Evolutionary conservation across 257 asterid species (phyloP).

Genomic region (Penstemon newberryi): DNA sequence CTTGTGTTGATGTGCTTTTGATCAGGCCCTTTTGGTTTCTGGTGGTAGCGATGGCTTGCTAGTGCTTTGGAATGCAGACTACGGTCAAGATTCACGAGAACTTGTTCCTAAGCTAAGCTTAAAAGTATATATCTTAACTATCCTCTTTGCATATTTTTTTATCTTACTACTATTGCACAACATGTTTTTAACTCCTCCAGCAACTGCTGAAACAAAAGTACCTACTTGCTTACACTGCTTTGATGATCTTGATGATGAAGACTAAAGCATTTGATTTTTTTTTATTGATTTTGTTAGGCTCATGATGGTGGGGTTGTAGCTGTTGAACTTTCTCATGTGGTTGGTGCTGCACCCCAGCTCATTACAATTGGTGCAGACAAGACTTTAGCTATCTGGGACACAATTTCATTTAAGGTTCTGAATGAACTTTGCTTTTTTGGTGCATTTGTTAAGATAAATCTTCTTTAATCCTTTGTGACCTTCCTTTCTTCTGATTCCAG

Average conservation of each 20-base stretch:
- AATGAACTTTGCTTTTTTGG: slow-evolving; percentile 23
- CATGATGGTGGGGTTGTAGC: slow-evolving; percentile 99
- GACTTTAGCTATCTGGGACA: slow-evolving; percentile 97
- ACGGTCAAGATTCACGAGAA: slow-evolving; percentile 92
- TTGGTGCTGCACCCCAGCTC: slow-evolving; percentile 92
- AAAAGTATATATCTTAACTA: slow-evolving; percentile 49
- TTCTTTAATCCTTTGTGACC: slow-evolving; percentile 13
- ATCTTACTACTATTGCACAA: slow-evolving; percentile 1
- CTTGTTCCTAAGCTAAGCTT: slow-evolving; percentile 96
- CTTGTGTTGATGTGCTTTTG: slow-evolving; percentile 33
- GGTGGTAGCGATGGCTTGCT: slow-evolving; percentile 98
- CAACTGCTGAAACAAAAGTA: slow-evolving; percentile 18
- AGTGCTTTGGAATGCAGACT: slow-evolving; percentile 96
- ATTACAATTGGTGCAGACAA: slow-evolving; percentile 98
- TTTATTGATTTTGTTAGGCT: slow-evolving; percentile 54
- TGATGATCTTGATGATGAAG: slow-evolving; percentile 24
- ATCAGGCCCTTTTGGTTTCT: slow-evolving; percentile 91
- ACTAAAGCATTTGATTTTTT: slow-evolving; percentile 31
- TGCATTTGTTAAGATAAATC: slow-evolving; percentile 2
- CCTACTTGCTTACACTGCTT: slow-evolving; percentile 21
- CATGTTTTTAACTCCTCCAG: slow-evolving; percentile 1
- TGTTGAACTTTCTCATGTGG: slow-evolving; percentile 90
- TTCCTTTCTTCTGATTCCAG: slow-evolving; percentile 39
- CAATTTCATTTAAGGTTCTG: slow-evolving; percentile 84
- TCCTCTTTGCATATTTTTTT: slow-evolving; percentile 8